Evolutionary conservation across 345 rosid species (phyloP).

Genomic region (Clarkia xantiana): DNA sequence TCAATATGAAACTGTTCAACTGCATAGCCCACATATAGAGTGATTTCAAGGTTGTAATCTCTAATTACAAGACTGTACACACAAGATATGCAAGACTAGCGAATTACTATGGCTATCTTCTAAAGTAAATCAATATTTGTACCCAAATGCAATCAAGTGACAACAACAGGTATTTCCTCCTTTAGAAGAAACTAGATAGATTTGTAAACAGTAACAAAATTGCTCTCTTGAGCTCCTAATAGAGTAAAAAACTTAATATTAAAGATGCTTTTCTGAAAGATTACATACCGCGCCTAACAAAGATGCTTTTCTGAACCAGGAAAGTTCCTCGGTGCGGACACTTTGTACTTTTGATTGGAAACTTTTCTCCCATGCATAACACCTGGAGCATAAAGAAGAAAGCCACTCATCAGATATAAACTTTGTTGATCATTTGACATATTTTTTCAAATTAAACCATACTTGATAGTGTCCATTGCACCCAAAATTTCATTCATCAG

Average conservation of each 20-base stretch:
- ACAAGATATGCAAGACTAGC: too few species aligned
- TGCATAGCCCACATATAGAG: slow-evolving; percentile 28
- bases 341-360: slow-evolving; percentile 77
- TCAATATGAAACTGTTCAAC: slow-evolving; percentile 69
- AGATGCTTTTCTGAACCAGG: slow-evolving; percentile 93
- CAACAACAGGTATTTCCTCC: too few species aligned
- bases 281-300: slow-evolving; percentile 70
- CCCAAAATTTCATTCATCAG: slow-evolving; percentile 98
- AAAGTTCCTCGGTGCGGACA: slow-evolving; percentile 71
- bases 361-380: slow-evolving; percentile 98
- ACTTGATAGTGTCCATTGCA: slow-evolving; percentile 98
- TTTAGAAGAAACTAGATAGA: too few species aligned
- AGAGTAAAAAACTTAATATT: too few species aligned
- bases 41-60: neutral
- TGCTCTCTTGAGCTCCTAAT: too few species aligned
- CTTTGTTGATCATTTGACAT: neutral
- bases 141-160: too few species aligned
- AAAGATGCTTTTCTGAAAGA: too few species aligned
- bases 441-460: slow-evolving; percentile 15
- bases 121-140: too few species aligned
- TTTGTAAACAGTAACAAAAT: too few species aligned
- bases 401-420: neutral
- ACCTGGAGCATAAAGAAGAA: slow-evolving; percentile 26
- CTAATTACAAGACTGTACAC: too few species aligned
- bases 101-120: neutral